phyloP scores from a whole-genome alignment of 2,329 filamentous ascomycete genomes.

The Cephalotrichum gorgonifer region DNA sequence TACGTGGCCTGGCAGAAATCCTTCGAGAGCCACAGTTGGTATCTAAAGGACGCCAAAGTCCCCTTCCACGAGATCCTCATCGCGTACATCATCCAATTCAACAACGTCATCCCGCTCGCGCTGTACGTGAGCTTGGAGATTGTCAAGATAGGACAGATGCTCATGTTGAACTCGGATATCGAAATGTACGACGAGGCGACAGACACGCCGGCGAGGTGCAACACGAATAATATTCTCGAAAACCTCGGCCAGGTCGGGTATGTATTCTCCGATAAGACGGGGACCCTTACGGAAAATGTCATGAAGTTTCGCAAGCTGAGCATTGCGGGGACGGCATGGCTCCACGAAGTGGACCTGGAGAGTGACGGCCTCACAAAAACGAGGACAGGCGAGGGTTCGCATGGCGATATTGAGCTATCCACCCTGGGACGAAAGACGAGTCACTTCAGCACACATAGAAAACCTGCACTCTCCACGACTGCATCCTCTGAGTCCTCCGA shows the following conservation, averaged over 20 bases:
- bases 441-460: too few relatives aligned
- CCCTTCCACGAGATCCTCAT: constrained; percentile 73
- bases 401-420: constrained; percentile 6
- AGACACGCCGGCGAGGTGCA: constrained; percentile 78
- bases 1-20: constrained; percentile 66
- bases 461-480: background rate
- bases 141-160: constrained; percentile 69
- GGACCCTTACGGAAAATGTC: constrained; percentile 85
- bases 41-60: constrained; percentile 61
- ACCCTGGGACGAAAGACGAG: constrained; percentile 9
- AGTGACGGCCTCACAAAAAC: constrained; percentile 17
- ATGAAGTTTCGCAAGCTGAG: constrained; percentile 95
- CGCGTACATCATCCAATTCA: constrained; percentile 92
- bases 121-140: constrained; percentile 87
- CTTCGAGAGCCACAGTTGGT: constrained; percentile 65
- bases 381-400: constrained; percentile 11
- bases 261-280: constrained; percentile 90
- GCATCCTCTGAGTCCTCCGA: constrained; percentile 2
- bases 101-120: constrained; percentile 85
- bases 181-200: constrained; percentile 84
- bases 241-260: constrained; percentile 86
- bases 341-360: constrained; percentile 65
- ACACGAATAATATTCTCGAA: constrained; percentile 91
- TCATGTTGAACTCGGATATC: constrained; percentile 69
- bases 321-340: constrained; percentile 79